A percentile compares a stretch with the other conserved stretches of the same genome.
These are phyloP conservation scores for Cyberlindnera subsufficiens DNA, from an alignment of 805 yeast species.

Conservation along the genomic window DNA sequence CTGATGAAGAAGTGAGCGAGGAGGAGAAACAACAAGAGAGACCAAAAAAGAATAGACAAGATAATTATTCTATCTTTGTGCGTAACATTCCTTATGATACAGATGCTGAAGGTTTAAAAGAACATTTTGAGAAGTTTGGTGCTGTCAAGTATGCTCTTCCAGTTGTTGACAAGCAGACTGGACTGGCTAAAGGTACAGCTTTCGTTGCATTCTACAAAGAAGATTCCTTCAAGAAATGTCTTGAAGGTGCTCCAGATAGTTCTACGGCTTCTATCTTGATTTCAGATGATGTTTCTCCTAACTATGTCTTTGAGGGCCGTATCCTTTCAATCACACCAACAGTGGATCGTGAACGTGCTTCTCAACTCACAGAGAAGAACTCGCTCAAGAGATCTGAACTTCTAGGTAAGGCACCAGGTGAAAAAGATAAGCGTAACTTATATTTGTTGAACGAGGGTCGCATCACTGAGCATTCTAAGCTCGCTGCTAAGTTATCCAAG, in stretches of 20 bases:
- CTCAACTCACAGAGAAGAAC: constrained; percentile 63
- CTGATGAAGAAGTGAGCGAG: constrained; percentile 29
- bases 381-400: constrained; percentile 66
- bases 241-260: constrained; percentile 72
- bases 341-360: constrained; percentile 82
- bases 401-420: constrained; percentile 75
- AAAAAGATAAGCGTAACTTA: constrained; percentile 77
- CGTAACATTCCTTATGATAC: constrained; percentile 95
- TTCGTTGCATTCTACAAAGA: constrained; percentile 77
- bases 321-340: constrained; percentile 79
- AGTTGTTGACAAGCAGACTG: constrained; percentile 79
- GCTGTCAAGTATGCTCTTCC: constrained; percentile 89
- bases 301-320: constrained; percentile 89
- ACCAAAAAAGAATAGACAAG: constrained; percentile 53
- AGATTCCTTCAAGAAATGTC: constrained; percentile 60
- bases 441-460: constrained; percentile 92
- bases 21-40: constrained; percentile 26
- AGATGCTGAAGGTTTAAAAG: constrained; percentile 67
- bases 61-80: constrained; percentile 70
- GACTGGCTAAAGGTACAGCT: constrained; percentile 89
- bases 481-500: constrained; percentile 61
- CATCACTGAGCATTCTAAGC: constrained; percentile 70
- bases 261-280: constrained; percentile 62
- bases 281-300: constrained; percentile 87
- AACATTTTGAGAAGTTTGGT: constrained; percentile 80